Percentiles rank a stretch among this genome's conserved stretches.
phyloP scores from a whole-genome alignment of 768 basidiomycete species.

The Tylopilus sp. region DNA sequence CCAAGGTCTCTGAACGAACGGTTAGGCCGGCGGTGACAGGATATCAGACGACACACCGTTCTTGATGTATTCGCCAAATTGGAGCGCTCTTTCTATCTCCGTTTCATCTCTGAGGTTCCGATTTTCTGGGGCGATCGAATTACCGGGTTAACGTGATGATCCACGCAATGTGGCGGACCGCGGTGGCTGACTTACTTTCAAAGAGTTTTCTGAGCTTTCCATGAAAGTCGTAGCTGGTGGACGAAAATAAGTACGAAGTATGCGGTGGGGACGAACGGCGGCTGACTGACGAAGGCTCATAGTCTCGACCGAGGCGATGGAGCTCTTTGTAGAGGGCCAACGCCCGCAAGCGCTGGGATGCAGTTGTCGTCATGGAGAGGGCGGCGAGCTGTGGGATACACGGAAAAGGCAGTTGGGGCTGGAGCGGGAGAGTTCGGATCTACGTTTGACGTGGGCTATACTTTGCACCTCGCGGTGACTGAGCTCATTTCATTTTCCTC shows the following conservation, averaged over 20 bases:
- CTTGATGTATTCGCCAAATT: conserved; percentile 80
- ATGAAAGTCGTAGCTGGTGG: conserved; percentile 72
- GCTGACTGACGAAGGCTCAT: conserved; percentile 69
- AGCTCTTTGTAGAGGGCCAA: conserved; percentile 80
- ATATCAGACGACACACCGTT: conserved; percentile 48
- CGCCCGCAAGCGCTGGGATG: conserved; percentile 55
- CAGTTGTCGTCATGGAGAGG: conserved; percentile 44
- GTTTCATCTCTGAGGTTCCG: conserved; percentile 57
- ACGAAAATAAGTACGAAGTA: conserved; percentile 5
- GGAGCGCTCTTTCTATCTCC: conserved; percentile 74
- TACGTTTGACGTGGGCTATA: too few species aligned
- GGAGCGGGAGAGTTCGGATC: too few species aligned
- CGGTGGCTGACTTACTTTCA: conserved; percentile 51
- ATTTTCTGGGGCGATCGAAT: conserved; percentile 50
- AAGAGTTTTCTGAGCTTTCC: conserved; percentile 66
- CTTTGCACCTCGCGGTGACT: too few species aligned
- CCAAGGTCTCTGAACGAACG: conserved; percentile 63
- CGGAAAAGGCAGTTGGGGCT: too few species aligned
- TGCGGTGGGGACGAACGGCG: conserved; percentile 8
- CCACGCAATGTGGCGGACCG: background rate
- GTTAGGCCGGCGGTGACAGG: conserved; percentile 1
- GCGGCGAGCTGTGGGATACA: background rate
- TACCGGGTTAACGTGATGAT: conserved; percentile 1
- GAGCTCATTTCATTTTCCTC: too few species aligned
- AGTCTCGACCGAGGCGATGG: conserved; percentile 74